Evolutionary conservation across 129 eudicot genomes (phyloP), one percentile per base, ranked within the genome.

Genomic region (Pulicaria dysenterica): DNA sequence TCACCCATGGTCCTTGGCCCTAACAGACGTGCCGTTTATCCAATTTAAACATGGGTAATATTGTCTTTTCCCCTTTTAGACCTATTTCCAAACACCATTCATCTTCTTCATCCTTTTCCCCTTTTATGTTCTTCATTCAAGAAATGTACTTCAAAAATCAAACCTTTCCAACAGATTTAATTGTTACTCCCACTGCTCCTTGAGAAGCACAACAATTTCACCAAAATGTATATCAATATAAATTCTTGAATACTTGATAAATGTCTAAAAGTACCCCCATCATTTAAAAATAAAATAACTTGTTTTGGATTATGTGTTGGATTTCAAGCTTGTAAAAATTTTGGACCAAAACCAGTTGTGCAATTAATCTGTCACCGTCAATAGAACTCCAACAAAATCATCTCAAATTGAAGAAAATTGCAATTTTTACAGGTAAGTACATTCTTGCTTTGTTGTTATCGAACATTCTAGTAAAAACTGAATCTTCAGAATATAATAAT

Each of bases 391-490:
- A 51, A 36, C 76, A 51, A 4, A 55, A 45, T n/a, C 64, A 55
- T 38, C 73, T 6, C 47, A 53, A 69, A 53, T 53, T 12, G 19
- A 51, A 69, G 64, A 43, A 8, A 56, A 55, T 17, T 54, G n/a
- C n/a, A n/a, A n/a, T n/a, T n/a, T n/a, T n/a, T n/a, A n/a, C n/a
- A n/a, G n/a, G n/a, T n/a, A n/a, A n/a, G n/a, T n/a, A n/a, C n/a
- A 9, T n/a, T 58, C 14, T 72, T 8, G 46, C 62, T 56, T 76
- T 12, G 74, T 58, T 77, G 4, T 41, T 47, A 77, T 46, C 70
- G 43, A 76, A 49, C 7, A 12, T 38, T 41, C 16, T 19, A 64
- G 40, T 16, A 59, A 37, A 4, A 65, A 53, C 0, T 9, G 3
- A 46, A 41, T 77, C 46, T 14, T 60, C 58, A 24, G 39, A 49